phyloP scores from a whole-genome alignment of 192 early-diverging fungal species.

The Backusella mclennaniae region DNA sequence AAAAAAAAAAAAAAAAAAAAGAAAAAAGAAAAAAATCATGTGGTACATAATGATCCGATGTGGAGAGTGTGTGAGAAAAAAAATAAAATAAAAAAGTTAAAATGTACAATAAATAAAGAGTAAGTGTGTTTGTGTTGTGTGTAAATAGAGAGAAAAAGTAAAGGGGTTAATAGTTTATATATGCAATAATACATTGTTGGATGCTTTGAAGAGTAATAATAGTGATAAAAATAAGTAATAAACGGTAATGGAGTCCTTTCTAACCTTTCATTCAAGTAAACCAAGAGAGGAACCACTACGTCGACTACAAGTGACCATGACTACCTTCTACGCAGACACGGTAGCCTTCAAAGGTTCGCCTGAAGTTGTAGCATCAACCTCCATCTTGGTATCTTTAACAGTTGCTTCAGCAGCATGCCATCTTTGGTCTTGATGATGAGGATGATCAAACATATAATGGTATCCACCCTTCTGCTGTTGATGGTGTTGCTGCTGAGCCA shows the following conservation, averaged over 20 bases:
- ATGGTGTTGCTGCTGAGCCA: neutral
- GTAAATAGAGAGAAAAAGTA: neutral
- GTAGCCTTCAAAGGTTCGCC: constrained; percentile 6
- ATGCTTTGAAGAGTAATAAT: neutral
- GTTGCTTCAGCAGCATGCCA: neutral
- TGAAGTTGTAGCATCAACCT: constrained; percentile 4
- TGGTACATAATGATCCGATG: neutral
- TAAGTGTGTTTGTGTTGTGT: neutral
- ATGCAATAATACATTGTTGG: neutral
- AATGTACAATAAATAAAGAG: neutral
- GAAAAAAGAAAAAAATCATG: neutral
- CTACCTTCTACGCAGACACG: neutral
- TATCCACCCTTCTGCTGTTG: neutral
- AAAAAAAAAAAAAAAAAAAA: no score
- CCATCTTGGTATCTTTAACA: constrained; percentile 1
- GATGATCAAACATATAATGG: constrained; percentile 4
- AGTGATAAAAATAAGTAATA: neutral
- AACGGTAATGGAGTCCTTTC: neutral
- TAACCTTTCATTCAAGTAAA: no score
- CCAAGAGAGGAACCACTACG: neutral
- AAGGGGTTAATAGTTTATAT: neutral
- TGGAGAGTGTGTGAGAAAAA: neutral
- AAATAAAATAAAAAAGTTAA: neutral
- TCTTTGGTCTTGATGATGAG: neutral
- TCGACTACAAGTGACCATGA: neutral